These are phyloP conservation scores for Forsythia viridissima DNA, from an alignment of 257 asterid genomes.

Conservation along the genomic window DNA sequence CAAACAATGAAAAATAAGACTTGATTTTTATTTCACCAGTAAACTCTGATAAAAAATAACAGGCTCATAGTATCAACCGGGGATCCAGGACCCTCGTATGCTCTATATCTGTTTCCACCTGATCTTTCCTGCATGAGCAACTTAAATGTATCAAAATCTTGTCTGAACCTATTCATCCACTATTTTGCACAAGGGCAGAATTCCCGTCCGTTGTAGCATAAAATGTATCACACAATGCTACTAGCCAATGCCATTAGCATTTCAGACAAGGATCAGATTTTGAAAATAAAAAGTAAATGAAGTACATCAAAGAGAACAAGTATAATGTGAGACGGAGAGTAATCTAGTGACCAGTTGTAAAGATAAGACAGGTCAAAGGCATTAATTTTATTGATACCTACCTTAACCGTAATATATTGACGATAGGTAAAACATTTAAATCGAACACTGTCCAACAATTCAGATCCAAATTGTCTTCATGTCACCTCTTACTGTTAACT, in stretches of 20 bases:
- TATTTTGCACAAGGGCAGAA: constrained; percentile 11
- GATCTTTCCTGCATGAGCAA: constrained; percentile 65
- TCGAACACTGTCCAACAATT: background rate
- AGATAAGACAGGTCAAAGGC: background rate
- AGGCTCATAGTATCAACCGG: constrained; percentile 54
- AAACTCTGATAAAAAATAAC: constrained; percentile 1
- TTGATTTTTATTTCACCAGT: constrained; percentile 14
- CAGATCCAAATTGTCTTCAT: background rate
- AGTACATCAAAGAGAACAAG: background rate
- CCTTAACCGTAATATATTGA: background rate
- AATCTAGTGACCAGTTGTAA: constrained; percentile 9
- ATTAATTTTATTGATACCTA: background rate
- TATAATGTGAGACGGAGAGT: background rate
- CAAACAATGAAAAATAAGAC: constrained; percentile 30
- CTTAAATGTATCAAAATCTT: constrained; percentile 27
- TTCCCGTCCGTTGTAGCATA: background rate
- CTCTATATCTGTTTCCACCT: constrained; percentile 65
- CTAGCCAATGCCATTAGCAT: background rate
- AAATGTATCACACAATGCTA: background rate
- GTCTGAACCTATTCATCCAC: constrained; percentile 10
- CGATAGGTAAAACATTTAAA: background rate
- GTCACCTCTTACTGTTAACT: background rate
- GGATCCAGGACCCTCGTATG: constrained; percentile 67
- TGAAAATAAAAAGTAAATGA: background rate
- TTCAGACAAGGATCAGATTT: background rate